Conservation (phyloP, 805 yeast species). For the Candida maltosa region DNA sequence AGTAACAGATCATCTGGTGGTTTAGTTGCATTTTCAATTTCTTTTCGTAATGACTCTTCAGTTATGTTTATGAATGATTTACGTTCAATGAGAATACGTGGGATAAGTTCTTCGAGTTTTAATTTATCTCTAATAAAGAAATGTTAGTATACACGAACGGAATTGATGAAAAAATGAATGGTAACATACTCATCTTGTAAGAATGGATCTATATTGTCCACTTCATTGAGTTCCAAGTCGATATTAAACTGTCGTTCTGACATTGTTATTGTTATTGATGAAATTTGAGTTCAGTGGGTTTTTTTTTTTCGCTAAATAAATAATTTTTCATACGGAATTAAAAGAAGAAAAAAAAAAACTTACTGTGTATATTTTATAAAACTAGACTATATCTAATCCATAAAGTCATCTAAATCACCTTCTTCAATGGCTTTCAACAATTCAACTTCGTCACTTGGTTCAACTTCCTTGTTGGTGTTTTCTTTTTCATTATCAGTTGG, state of each 20-base stretch:
- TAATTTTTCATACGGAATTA: neutral
- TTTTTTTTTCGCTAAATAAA: too few species aligned
- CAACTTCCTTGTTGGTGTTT: slow-evolving; percentile 26
- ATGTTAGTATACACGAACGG: slow-evolving; percentile 1
- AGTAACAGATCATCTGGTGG: too few species aligned
- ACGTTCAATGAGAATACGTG: slow-evolving; percentile 55
- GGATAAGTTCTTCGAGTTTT: slow-evolving; percentile 53
- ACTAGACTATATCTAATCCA: slow-evolving; percentile 35
- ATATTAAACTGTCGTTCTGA: slow-evolving; percentile 11
- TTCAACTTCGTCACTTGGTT: slow-evolving; percentile 39
- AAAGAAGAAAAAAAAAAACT: neutral
- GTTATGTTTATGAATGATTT: slow-evolving; percentile 58
- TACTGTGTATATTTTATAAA: neutral
- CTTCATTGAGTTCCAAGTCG: slow-evolving; percentile 27
- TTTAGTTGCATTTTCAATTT: slow-evolving; percentile 29
- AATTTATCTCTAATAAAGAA: slow-evolving; percentile 37
- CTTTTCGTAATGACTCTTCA: slow-evolving; percentile 50
- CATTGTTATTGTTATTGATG: neutral
- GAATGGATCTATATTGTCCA: slow-evolving; percentile 32
- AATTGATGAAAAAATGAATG: too few species aligned
- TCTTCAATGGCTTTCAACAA: slow-evolving; percentile 49
- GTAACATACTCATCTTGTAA: slow-evolving; percentile 39
- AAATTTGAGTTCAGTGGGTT: too few species aligned
- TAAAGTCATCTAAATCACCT: slow-evolving; percentile 51
- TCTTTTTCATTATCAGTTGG: slow-evolving; percentile 46